Base-by-base conservation (phyloP, 148 eudicot genomes). In the Euryodendron excelsum region DNA sequence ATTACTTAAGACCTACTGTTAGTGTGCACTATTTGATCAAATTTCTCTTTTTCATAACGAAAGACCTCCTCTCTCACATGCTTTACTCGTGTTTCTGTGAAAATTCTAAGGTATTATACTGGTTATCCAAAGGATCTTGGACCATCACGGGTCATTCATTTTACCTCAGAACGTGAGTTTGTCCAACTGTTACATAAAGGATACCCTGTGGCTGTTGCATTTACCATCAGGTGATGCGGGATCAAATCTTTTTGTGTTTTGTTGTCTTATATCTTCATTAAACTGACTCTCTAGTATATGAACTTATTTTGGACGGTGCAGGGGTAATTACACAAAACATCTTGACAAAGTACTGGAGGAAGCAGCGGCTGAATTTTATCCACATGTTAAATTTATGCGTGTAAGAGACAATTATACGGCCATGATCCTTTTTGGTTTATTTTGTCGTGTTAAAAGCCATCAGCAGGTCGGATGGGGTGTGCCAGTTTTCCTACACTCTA, bases 101-200 rank as follows among this genome's bases (percentile, higher is more conserved):
- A 72, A 58, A 52, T 82, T 72, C 30, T 25, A 74, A 96, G 99
- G 89, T 91, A 96, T 82, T 92, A 93, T 44, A 93, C 99, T 56
- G 99, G 97, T n/a, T 91, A 87, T 82, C 98, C 99, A 17, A 96
- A 93, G 89, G 93, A 93, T 88, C 89, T 92, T 67, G 98, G 99
- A 59, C 97, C 92, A 15, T 93, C 99, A 25, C 88, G 89, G 36
- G 92, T 93, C 47, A 86, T 93, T 80, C 97, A 93, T 84, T 96
- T 96, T 80, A 88, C 97, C 37, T 96, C 99, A 4, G 99, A 96
- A 82, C 94, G 98, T 59, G 92, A 93, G 59, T 93, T 96, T 86
- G 90, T 96, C 31, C 94, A 93, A 84, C 90, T 96, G 66, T 88
- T 96, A 83, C 98, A 96, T 77, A 87, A 90, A 86, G 98, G 98